These are phyloP conservation scores for Pisolithus sp. DNA, from an alignment of 768 basidiomycete species.

Conservation along the genomic window DNA sequence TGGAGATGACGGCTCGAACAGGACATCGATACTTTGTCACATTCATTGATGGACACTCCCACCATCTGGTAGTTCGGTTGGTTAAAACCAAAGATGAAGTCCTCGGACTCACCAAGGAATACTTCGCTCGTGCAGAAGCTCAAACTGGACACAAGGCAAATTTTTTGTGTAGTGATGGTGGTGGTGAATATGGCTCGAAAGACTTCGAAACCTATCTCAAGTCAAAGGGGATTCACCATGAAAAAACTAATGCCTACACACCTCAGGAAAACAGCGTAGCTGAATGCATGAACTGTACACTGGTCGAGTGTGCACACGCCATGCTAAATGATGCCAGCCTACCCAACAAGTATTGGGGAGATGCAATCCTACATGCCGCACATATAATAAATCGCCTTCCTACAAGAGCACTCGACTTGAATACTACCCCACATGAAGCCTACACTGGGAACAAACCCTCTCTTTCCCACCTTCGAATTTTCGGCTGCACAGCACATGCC, in stretches of 20 bases:
- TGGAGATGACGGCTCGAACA: constrained; percentile 1
- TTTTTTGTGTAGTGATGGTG: too few relatives aligned
- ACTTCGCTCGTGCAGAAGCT: too few relatives aligned
- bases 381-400: constrained; percentile 2
- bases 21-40: constrained; percentile 15
- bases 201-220: too few relatives aligned
- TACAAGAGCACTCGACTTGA: background rate
- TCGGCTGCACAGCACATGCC: too few relatives aligned
- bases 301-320: too few relatives aligned
- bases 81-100: constrained; percentile 11
- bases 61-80: constrained; percentile 8
- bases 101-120: background rate
- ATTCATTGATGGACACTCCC: constrained; percentile 16
- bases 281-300: too few relatives aligned
- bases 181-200: too few relatives aligned
- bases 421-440: constrained; percentile 18
- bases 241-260: too few relatives aligned
- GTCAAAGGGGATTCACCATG: too few relatives aligned
- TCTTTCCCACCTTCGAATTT: constrained; percentile 9
- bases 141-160: too few relatives aligned
- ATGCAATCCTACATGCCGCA: background rate
- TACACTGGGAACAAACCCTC: constrained; percentile 19
- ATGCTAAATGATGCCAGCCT: background rate
- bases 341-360: background rate
- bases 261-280: too few relatives aligned